A percentile compares a stretch with the other conserved stretches of the same genome.
Evolutionary conservation across 2,329 filamentous ascomycete species (phyloP).

Genomic region (Fusarium agapanthi): DNA sequence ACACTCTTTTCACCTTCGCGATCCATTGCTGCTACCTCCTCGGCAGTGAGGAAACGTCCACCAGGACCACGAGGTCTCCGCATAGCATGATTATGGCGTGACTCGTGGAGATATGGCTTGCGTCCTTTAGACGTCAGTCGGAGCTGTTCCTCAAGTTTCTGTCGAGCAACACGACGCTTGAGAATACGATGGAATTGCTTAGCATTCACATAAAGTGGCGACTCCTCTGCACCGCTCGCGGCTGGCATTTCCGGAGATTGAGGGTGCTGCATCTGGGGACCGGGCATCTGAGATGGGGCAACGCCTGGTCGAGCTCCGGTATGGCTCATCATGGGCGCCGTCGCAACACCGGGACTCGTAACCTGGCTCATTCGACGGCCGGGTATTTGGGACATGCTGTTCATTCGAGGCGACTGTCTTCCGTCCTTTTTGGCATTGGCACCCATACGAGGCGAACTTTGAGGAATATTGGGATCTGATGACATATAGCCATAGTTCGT

Average conservation of each 20-base stretch:
- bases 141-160: slow-evolving; percentile 91
- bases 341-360: slow-evolving; percentile 77
- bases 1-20: slow-evolving; percentile 63
- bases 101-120: slow-evolving; percentile 97
- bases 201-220: slow-evolving; percentile 95
- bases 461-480: slow-evolving; percentile 73
- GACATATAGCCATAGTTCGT: slow-evolving; percentile 78
- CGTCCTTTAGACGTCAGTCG: slow-evolving; percentile 93
- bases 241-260: slow-evolving; percentile 84
- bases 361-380: slow-evolving; percentile 79
- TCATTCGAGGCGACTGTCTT: slow-evolving; percentile 81
- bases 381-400: slow-evolving; percentile 66
- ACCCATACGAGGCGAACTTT: slow-evolving; percentile 79
- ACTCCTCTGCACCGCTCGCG: slow-evolving; percentile 79
- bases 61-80: slow-evolving; percentile 91
- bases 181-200: slow-evolving; percentile 98
- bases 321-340: slow-evolving; percentile 80
- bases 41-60: slow-evolving; percentile 93
- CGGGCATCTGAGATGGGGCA: slow-evolving; percentile 66
- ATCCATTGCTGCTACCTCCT: slow-evolving; percentile 93
- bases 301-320: slow-evolving; percentile 59
- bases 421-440: slow-evolving; percentile 76
- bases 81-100: slow-evolving; percentile 98
- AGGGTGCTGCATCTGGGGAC: slow-evolving; percentile 72
- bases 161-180: slow-evolving; percentile 90